Evolutionary conservation across 345 rosid species (phyloP), one percentile per base, ranked within the genome.

Genomic region (Toxicodendron radicans): DNA sequence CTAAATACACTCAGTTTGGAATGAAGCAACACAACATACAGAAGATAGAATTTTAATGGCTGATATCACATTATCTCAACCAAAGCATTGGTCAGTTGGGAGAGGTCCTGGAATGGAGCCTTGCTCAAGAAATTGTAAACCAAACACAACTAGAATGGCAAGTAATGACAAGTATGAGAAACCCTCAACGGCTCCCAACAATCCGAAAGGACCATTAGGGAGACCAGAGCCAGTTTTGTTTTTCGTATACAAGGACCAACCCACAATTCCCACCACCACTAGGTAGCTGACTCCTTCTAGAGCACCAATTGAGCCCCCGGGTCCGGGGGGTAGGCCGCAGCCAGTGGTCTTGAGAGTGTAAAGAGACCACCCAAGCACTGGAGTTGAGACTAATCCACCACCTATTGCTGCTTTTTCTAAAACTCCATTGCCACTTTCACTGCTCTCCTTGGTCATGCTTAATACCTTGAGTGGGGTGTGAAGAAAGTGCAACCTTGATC

Each of bases 201-300:
- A 77, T 32, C 98, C 95, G 70, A 82, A 88, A 24, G 97, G 93
- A 17, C 97, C 98, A 68, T 81, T 88, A 0, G 97, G 92, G 10
- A 92, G 87, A 65, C 97, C 97, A 9, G 98, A 90, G 33, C 97
- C 97, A 12, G 97, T 92, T 83, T 84, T 92, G 41, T 83, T 60
- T 76, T 94, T 94, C 6, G 91, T 88, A 83, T 87, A 92, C 64
- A 91, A 49, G 46, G 97, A 92, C 97, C 97, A 93, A 1, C 86
- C 94, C 27, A 89, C 88, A 3, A 92, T 89, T 9, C 89, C 98
- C 68, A 85, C 81, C 16, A 88, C 91, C 14, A 69, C 87, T 41
- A 92, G 77, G 79, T 94, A 94, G 75, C 97, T 94, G 74, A 94
- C 88, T n/a, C 97, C 98, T 77, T 91, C 97, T 21, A 94, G 78